These are phyloP conservation scores for Manihot esculenta DNA, from an alignment of 441 rosid species.

Conservation along the genomic window DNA sequence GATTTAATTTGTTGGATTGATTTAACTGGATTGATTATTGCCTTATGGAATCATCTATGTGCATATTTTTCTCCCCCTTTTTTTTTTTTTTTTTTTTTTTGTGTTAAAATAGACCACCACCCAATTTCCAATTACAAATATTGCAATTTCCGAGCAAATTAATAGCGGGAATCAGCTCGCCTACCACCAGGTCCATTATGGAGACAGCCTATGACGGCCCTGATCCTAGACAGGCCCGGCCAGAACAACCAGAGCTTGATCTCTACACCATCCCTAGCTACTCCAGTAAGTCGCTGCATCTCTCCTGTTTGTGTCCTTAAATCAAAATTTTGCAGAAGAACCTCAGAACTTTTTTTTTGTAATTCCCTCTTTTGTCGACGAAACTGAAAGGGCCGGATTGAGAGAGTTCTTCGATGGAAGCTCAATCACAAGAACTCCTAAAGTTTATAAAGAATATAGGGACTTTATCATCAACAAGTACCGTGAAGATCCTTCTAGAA, in stretches of 20 bases:
- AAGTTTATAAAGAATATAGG: constrained; percentile 85
- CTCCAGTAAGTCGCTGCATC: constrained; percentile 52
- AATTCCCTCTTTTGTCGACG: too few relatives aligned
- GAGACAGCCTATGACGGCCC: constrained; percentile 35
- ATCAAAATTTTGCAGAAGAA: neutral
- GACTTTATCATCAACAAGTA: constrained; percentile 90
- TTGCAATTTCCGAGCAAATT: too few relatives aligned
- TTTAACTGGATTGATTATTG: too few relatives aligned
- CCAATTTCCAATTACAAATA: too few relatives aligned
- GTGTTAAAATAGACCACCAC: too few relatives aligned
- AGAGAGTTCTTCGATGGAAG: constrained; percentile 79
- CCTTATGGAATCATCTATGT: too few relatives aligned
- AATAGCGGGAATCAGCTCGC: too few relatives aligned
- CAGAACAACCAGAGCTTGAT: constrained; percentile 63
- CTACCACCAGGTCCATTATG: constrained; percentile 29
- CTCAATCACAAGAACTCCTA: constrained; percentile 88
- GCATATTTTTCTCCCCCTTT: too few relatives aligned
- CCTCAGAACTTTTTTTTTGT: too few relatives aligned
- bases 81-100: too few relatives aligned
- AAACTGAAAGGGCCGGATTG: constrained; percentile 65
- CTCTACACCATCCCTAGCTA: constrained; percentile 82
- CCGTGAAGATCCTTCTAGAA: constrained; percentile 70
- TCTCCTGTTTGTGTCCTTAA: constrained; percentile 8
- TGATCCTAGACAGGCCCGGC: constrained; percentile 39
- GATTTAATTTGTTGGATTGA: too few relatives aligned